These are phyloP conservation scores for Spathaspora passalidarum DNA, from an alignment of 805 yeast genomes.

Conservation along the genomic window DNA sequence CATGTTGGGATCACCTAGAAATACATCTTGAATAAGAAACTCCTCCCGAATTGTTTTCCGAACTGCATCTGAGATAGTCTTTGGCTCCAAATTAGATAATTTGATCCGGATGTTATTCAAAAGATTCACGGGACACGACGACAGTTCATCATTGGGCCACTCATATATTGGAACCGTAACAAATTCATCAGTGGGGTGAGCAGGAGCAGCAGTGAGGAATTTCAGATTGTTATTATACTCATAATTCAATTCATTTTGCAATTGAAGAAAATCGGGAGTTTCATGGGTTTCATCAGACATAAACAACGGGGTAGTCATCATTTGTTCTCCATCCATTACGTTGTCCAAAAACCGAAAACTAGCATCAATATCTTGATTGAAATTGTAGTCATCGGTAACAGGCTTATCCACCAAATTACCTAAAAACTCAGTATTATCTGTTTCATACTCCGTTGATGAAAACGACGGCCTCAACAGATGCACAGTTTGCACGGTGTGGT, in stretches of 20 bases:
- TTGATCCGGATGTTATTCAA: constrained; percentile 5
- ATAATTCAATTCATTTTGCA: not conserved
- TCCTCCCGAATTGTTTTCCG: constrained; percentile 12
- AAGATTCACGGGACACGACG: constrained; percentile 5
- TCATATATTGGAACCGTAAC: constrained; percentile 9
- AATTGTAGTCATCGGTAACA: not conserved
- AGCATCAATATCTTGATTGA: constrained; percentile 2
- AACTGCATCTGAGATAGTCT: constrained; percentile 8
- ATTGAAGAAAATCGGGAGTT: constrained; percentile 2
- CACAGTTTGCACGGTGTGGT: constrained; percentile 3
- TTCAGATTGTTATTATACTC: not conserved
- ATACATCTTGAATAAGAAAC: constrained; percentile 10
- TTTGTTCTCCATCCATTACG: not conserved
- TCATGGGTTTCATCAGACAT: constrained; percentile 2
- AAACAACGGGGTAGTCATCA: constrained; percentile 3
- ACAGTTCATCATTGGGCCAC: constrained; percentile 11
- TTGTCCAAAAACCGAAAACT: constrained; percentile 1
- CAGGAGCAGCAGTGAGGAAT: not conserved
- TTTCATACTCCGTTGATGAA: constrained; percentile 8
- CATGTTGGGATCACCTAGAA: constrained; percentile 1
- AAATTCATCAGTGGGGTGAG: constrained; percentile 3
- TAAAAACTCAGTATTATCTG: constrained; percentile 8
- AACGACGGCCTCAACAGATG: constrained; percentile 10
- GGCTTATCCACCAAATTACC: constrained; percentile 3
- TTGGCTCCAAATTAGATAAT: constrained; percentile 8